Evolutionary conservation across 495 filamentous ascomycete genomes (phyloP), one percentile per base, ranked within the genome.

Genomic region (Articulospora tetracladia): DNA sequence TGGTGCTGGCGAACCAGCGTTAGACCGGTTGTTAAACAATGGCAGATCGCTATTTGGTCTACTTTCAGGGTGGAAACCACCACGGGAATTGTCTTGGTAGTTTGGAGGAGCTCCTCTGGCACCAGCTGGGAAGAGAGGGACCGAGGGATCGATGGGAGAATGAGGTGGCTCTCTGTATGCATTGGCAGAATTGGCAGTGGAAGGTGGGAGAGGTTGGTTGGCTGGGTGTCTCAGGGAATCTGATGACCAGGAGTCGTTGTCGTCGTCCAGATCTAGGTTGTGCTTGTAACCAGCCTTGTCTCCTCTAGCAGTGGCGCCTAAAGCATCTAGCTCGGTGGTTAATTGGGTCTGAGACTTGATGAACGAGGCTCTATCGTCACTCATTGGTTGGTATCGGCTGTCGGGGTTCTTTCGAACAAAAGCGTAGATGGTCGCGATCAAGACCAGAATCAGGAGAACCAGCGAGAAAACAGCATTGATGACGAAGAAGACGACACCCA

Each of bases 271-370:
- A 48, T 90, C 86, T 11, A 78, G 63, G 23, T 75, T 76, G 58
- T 79, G 80, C 61, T 82, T 80, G 64, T 86, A 87, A 56, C 85
- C 85, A 1, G 76, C 75, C 74, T 92, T 93, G 60, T 93, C 90
- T 57, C 92, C 93, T 59, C 94, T 88, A 27, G 94, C 94, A 11
- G 94, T 97, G 49, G 87, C 92, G 61, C 90, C 95, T 28, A 98
- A 79, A 8, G 94, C 94, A 74, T 98, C 93, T 58, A 98, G 79
- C 70, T 98, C 94, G 2, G 89, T 94, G 32, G 82, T 90, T 57
- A 98, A 79, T 66, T 92, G 84, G n/a, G 89, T 88, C 65, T 95
- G 88, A 3, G 93, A 97, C 79, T 98, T 98, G 86, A 97, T 97
- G 75, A 98, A 97, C 2, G 93, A 97, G 48, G 90, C 90, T 60